Percentiles rank a stretch among this genome's conserved stretches.
phyloP scores from a whole-genome alignment of 495 filamentous ascomycete species.

The Pyrenopolyporus hunteri region DNA sequence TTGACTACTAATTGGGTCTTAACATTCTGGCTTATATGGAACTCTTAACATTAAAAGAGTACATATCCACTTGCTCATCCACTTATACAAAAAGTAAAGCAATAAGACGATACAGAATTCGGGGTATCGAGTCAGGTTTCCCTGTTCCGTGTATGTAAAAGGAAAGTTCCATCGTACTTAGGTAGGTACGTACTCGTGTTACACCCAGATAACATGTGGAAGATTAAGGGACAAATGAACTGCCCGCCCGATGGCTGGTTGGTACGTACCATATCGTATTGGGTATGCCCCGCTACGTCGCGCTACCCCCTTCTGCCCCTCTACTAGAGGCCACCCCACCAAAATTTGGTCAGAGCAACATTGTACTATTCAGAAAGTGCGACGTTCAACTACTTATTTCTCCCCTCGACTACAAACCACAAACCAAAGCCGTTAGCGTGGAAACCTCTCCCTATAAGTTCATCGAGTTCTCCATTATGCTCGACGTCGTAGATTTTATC shows the following conservation, averaged over 20 bases:
- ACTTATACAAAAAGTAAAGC: no score
- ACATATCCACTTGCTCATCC: no score
- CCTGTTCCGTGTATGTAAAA: no score
- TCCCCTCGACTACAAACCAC: no score
- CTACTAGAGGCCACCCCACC: slow-evolving; percentile 35
- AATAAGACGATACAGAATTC: no score
- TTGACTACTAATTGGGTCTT: no score
- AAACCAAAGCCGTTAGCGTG: background rate
- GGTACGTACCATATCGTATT: slow-evolving; percentile 10
- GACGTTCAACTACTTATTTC: slow-evolving; percentile 3
- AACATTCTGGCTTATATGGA: no score
- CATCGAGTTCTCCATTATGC: slow-evolving; percentile 55
- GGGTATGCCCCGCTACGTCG: slow-evolving; percentile 19
- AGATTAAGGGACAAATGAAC: background rate
- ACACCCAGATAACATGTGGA: background rate
- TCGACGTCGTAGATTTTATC: slow-evolving; percentile 84
- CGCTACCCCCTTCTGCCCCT: slow-evolving; percentile 26
- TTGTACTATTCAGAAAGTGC: slow-evolving; percentile 8
- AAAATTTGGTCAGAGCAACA: slow-evolving; percentile 27
- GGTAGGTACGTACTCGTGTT: background rate
- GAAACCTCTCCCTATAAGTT: background rate
- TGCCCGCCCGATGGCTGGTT: no score
- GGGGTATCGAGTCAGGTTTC: no score
- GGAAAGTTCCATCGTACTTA: no score
- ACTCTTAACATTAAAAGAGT: no score